Base-by-base conservation (phyloP, 2,329 filamentous ascomycete species). In the Aspergillus fumigatiaffinis region DNA sequence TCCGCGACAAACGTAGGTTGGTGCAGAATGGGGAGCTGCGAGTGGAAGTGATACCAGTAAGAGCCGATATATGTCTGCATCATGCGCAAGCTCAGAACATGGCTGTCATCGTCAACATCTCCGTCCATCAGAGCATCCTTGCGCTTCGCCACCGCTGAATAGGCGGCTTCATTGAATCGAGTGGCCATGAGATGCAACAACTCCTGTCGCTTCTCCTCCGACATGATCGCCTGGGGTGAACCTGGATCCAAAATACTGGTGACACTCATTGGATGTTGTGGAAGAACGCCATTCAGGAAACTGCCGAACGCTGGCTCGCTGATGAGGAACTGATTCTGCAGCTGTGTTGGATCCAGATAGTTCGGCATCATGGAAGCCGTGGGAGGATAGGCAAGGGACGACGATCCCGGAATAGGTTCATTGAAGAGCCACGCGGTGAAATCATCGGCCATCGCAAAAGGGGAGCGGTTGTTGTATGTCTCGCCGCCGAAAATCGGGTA, bases 41-140 rank as follows among this genome's bases (percentile, higher is more conserved):
- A 89, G 72, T 94, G 95, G 68, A 97, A 96, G 72, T 97, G 89
- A 53, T 89, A 82, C 94, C 94, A 99, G 73, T 95, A 99, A 1
- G 92, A 96, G 10, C 87, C 84, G 63, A 96, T 92, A 69, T 97
- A 97, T 3, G 87, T 88, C 75, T 97, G 91, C 89, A 97, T 95
- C 91, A 96, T 97, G 67, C 89, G 86, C 66, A 92, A 82, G 72
- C 93, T 96, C 60, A 97, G 78, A 41, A 86, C 81, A 66, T 87
- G 85, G 28, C 74, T 73, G 48, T 83, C 78, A 50, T 80, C 78
- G 55, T 87, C 84, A 53, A 89, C 84, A 67, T 96, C 87, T 14
- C 92, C 93, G 28, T 91, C 87, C 55, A 96, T 78, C 26, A 97
- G 84, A 51, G 82, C 84, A 51, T 91, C 90, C 68, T 92, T 91